These are phyloP conservation scores for Fraxinus platypoda DNA, from an alignment of 305 asterid genomes.

Conservation along the genomic window DNA sequence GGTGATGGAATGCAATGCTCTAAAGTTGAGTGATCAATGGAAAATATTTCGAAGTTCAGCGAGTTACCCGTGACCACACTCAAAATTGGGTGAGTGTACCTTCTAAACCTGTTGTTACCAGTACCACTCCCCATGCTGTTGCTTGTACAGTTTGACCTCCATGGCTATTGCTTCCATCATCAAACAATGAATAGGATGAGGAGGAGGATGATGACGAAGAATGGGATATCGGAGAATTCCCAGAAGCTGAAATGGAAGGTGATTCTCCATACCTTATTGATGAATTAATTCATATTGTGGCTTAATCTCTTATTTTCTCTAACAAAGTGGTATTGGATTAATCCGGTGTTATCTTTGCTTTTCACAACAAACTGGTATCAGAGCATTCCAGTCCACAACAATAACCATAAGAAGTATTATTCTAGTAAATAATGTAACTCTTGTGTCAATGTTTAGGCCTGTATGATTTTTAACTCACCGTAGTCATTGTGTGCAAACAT, in stretches of 20 bases:
- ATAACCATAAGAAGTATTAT: too few species aligned
- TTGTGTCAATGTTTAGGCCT: too few species aligned
- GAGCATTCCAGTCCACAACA: too few species aligned
- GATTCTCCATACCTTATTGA: constrained; percentile 43
- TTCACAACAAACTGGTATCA: too few species aligned
- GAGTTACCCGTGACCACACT: not conserved
- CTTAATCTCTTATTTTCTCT: too few species aligned
- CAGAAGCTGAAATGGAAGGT: constrained; percentile 50
- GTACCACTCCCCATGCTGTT: constrained; percentile 88
- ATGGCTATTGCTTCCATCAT: constrained; percentile 28
- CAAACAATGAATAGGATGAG: constrained; percentile 33
- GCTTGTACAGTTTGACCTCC: constrained; percentile 64
- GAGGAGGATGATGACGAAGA: constrained; percentile 44
- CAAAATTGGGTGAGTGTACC: constrained; percentile 29
- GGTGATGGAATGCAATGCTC: not conserved
- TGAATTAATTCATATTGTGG: constrained; percentile 14
- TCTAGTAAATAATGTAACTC: too few species aligned
- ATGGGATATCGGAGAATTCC: constrained; percentile 33
- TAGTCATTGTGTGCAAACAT: too few species aligned
- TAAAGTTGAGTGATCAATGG: not conserved
- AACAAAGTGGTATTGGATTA: too few species aligned
- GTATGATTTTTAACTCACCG: too few species aligned
- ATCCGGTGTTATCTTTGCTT: too few species aligned
- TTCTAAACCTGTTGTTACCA: constrained; percentile 70
- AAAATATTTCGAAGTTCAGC: too few species aligned